phyloP scores from a whole-genome alignment of 2,329 filamentous ascomycete genomes.

The Phaeosphaeriaceae sp. region DNA sequence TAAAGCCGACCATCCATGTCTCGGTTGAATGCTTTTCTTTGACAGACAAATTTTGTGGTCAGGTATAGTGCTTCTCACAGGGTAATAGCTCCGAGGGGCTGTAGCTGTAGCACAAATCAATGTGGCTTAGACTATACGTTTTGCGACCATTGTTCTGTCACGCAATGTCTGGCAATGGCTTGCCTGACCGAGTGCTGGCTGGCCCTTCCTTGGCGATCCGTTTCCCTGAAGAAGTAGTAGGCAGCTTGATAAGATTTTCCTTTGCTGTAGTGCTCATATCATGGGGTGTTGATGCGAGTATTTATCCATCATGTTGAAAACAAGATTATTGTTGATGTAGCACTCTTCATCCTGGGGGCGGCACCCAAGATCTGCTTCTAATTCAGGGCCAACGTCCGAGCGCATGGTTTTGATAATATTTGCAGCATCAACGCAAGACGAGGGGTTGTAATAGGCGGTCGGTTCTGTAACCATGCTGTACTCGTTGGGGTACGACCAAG shows the following conservation, averaged over 20 bases:
- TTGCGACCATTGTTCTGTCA: too few relatives aligned
- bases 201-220: too few relatives aligned
- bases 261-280: conserved; percentile 15
- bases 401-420: conserved; percentile 55
- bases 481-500: conserved; percentile 32
- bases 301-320: conserved; percentile 55
- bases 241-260: not conserved
- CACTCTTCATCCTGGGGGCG: conserved; percentile 46
- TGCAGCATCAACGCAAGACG: conserved; percentile 51
- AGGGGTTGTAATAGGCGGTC: conserved; percentile 31
- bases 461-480: conserved; percentile 22
- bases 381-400: conserved; percentile 43
- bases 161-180: too few relatives aligned
- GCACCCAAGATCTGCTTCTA: conserved; percentile 53
- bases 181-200: too few relatives aligned
- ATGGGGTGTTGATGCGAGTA: conserved; percentile 41
- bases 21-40: too few relatives aligned
- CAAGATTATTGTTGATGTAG: conserved; percentile 50
- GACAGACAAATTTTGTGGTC: too few relatives aligned
- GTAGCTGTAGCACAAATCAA: too few relatives aligned
- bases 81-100: too few relatives aligned
- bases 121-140: too few relatives aligned
- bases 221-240: too few relatives aligned
- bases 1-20: too few relatives aligned
- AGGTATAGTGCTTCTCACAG: too few relatives aligned